These are phyloP conservation scores for Karstenula rhodostoma DNA, from an alignment of 2,329 filamentous ascomycete genomes.

Conservation along the genomic window DNA sequence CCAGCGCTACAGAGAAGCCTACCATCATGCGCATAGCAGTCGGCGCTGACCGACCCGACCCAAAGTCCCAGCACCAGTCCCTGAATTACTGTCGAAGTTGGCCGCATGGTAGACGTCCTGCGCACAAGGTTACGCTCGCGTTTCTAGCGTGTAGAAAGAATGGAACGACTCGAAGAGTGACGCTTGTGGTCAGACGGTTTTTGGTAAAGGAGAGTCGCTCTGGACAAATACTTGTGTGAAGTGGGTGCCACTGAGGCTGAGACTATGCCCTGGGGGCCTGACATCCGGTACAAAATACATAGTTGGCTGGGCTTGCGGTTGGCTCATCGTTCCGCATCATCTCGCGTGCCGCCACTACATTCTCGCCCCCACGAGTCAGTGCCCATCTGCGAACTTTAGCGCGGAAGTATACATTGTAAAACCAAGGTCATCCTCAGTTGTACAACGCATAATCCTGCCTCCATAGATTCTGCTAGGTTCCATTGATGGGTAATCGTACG, in stretches of 20 bases:
- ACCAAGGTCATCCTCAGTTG: background rate
- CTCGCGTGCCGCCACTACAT: background rate
- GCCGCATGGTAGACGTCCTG: background rate
- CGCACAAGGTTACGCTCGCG: background rate
- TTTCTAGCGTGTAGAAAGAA: background rate
- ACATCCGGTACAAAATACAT: background rate
- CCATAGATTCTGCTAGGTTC: background rate
- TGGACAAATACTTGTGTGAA: background rate
- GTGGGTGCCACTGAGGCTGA: background rate
- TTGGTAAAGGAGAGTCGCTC: background rate
- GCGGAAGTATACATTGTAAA: background rate
- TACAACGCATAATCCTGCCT: background rate
- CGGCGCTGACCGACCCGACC: background rate
- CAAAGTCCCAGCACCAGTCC: background rate
- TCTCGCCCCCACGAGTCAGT: background rate
- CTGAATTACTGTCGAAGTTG: background rate
- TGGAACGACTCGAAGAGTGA: background rate
- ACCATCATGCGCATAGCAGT: conserved; percentile 11
- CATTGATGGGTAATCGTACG: too few species aligned
- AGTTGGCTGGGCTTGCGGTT: background rate
- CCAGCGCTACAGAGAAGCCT: background rate
- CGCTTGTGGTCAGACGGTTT: background rate
- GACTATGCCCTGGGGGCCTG: background rate
- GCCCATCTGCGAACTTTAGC: background rate
- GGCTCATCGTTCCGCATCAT: background rate